Percentiles rank a stretch among this genome's conserved stretches.
Conservation (phyloP, 805 yeast species). For the Kazachstania africana region DNA sequence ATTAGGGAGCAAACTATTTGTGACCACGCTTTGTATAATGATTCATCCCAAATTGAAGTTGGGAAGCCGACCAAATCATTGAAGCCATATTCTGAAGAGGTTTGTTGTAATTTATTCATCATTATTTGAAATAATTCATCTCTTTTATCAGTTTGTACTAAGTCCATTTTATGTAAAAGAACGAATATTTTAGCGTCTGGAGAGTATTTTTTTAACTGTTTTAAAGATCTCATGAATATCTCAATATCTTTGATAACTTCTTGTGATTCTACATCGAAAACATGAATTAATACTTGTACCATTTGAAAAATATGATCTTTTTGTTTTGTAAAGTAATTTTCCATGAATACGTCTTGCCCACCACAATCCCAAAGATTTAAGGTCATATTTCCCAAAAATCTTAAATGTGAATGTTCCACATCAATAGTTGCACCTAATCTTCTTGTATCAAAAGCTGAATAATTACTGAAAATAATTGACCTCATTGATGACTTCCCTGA, state of each 20-base stretch:
- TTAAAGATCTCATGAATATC: slow-evolving; percentile 73
- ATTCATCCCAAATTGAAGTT: slow-evolving; percentile 95
- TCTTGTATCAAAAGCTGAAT: slow-evolving; percentile 93
- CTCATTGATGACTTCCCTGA: slow-evolving; percentile 97
- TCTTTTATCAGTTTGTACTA: slow-evolving; percentile 77
- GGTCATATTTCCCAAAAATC: slow-evolving; percentile 92
- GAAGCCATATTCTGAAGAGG: slow-evolving; percentile 60
- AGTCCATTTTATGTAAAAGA: slow-evolving; percentile 88
- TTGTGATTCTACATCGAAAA: slow-evolving; percentile 89
- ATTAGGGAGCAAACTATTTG: slow-evolving; percentile 88
- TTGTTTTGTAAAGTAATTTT: slow-evolving; percentile 78
- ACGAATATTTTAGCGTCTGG: slow-evolving; percentile 90
- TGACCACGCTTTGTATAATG: slow-evolving; percentile 94
- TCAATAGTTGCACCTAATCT: slow-evolving; percentile 95
- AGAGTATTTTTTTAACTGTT: slow-evolving; percentile 68
- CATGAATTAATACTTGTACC: slow-evolving; percentile 92
- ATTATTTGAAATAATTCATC: slow-evolving; percentile 74
- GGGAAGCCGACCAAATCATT: slow-evolving; percentile 69
- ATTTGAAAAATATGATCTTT: slow-evolving; percentile 87
- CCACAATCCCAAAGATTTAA: slow-evolving; percentile 97
- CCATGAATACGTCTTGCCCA: slow-evolving; percentile 95
- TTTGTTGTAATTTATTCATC: slow-evolving; percentile 69
- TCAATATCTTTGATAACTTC: slow-evolving; percentile 89
- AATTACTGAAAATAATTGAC: slow-evolving; percentile 87
- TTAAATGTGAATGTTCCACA: slow-evolving; percentile 91